Evolutionary conservation across 139 green algal genomes (phyloP).

Genomic region (Closterium sp.): DNA sequence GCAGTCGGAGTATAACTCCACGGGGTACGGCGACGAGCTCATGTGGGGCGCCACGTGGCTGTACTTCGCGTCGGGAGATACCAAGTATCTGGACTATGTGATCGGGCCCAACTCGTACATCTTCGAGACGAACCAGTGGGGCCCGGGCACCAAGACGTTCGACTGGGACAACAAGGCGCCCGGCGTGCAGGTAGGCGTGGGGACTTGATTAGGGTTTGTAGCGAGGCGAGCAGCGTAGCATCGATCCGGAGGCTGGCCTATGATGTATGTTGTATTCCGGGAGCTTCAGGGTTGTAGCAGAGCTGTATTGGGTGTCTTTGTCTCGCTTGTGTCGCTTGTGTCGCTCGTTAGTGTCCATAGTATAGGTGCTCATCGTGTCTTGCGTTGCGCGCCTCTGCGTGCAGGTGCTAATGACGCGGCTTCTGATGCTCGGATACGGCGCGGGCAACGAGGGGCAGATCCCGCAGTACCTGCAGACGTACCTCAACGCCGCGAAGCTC

Average conservation of each 20-base stretch:
- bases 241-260: neutral
- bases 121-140: conserved; percentile 3
- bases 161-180: conserved; percentile 39
- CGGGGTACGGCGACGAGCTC: conserved; percentile 64
- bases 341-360: neutral
- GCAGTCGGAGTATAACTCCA: conserved; percentile 53
- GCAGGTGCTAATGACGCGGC: conserved; percentile 33
- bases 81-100: conserved; percentile 57
- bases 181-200: conserved; percentile 13
- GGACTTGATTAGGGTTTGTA: neutral
- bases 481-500: neutral
- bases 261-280: neutral
- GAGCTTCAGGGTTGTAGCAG: neutral
- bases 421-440: conserved; percentile 27
- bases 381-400: neutral
- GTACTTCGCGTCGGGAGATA: conserved; percentile 62
- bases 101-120: conserved; percentile 12
- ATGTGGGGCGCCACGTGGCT: conserved; percentile 69
- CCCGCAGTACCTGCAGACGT: neutral
- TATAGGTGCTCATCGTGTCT: neutral
- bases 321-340: neutral
- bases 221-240: neutral
- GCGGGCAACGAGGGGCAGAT: neutral
- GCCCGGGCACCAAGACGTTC: neutral
- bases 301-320: neutral